Conservation (phyloP, 2,329 filamentous ascomycete species). For the Trichoderma polysporum region DNA sequence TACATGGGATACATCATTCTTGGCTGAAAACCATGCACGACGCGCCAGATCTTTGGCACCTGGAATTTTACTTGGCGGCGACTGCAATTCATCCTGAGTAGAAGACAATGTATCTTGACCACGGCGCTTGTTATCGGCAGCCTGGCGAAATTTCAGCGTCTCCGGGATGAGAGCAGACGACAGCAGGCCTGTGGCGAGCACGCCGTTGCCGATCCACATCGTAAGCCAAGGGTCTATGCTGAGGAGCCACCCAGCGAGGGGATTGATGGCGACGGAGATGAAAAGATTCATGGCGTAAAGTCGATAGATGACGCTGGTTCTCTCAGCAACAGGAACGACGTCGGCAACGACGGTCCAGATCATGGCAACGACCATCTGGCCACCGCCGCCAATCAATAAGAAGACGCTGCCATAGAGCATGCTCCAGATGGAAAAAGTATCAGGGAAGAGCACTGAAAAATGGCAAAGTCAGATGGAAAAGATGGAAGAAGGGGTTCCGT, state of each 20-base stretch:
- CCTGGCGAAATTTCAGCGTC: constrained; percentile 39
- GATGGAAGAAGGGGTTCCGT: constrained; percentile 23
- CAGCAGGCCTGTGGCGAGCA: constrained; percentile 32
- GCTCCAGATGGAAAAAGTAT: constrained; percentile 43
- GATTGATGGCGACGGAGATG: constrained; percentile 41
- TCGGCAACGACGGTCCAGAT: constrained; percentile 48
- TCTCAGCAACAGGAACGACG: constrained; percentile 38
- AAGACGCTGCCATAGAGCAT: constrained; percentile 37
- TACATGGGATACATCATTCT: constrained; percentile 37
- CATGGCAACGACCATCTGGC: constrained; percentile 42
- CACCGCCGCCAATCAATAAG: constrained; percentile 44
- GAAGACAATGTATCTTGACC: background rate
- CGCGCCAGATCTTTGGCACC: constrained; percentile 21
- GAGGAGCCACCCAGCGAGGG: constrained; percentile 43
- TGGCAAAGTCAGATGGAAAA: background rate
- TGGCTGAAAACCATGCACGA: constrained; percentile 30
- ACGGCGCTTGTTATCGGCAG: constrained; percentile 29
- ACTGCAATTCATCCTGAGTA: constrained; percentile 4
- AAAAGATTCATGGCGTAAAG: constrained; percentile 38
- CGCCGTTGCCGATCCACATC: constrained; percentile 36
- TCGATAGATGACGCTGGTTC: constrained; percentile 44
- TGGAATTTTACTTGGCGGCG: constrained; percentile 15
- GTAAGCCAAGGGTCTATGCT: constrained; percentile 41
- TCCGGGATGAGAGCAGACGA: constrained; percentile 42
- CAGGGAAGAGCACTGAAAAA: constrained; percentile 36